Evolutionary conservation across 768 basidiomycete genomes (phyloP).

Genomic region (Boletus subcaerulescens): DNA sequence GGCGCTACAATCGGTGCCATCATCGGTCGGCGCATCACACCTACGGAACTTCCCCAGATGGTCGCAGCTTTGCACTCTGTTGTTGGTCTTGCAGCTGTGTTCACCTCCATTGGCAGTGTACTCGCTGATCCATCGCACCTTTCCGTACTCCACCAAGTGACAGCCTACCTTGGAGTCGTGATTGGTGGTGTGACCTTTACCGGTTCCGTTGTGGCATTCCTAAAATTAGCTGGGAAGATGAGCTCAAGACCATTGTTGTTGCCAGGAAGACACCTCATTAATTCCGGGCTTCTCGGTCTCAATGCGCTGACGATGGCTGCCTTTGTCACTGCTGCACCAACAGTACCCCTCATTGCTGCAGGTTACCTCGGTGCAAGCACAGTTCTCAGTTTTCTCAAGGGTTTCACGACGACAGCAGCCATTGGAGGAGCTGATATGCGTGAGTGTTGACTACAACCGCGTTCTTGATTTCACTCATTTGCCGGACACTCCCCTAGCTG

Average conservation of each 20-base stretch:
- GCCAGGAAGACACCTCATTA: constrained; percentile 77
- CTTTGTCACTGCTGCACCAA: constrained; percentile 67
- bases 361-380: constrained; percentile 74
- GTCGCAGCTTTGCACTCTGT: constrained; percentile 82
- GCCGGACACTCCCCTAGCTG: constrained; percentile 46
- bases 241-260: constrained; percentile 68
- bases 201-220: constrained; percentile 84
- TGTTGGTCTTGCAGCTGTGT: constrained; percentile 84
- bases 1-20: constrained; percentile 68
- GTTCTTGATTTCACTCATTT: constrained; percentile 2
- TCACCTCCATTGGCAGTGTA: constrained; percentile 83
- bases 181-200: constrained; percentile 91
- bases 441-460: constrained; percentile 36
- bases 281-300: constrained; percentile 64
- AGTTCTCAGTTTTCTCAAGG: constrained; percentile 77
- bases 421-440: constrained; percentile 95
- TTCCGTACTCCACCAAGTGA: constrained; percentile 71
- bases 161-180: constrained; percentile 82
- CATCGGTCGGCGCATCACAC: constrained; percentile 80
- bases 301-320: constrained; percentile 75
- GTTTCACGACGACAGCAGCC: constrained; percentile 85
- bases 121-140: constrained; percentile 67
- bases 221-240: constrained; percentile 84
- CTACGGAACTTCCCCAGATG: constrained; percentile 86
- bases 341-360: constrained; percentile 72